Conservation (phyloP, 1,284 basidiomycete species). For the Ceratobasidium papillatum region DNA sequence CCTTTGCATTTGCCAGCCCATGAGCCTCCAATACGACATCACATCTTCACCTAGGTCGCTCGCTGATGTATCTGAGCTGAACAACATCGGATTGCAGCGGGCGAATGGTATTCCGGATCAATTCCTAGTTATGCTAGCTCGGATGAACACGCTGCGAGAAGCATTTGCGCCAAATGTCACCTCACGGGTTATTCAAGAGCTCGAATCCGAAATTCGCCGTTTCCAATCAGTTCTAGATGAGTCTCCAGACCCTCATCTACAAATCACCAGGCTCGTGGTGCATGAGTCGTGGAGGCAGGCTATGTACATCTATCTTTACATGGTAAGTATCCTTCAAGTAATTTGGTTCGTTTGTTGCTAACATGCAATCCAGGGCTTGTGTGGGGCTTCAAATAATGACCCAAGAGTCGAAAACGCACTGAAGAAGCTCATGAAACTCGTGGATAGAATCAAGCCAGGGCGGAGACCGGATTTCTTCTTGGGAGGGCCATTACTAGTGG, state of each 20-base stretch:
- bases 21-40: conserved; percentile 13
- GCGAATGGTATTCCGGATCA: conserved; percentile 17
- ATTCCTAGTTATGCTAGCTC: conserved; percentile 4
- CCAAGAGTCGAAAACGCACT: neutral
- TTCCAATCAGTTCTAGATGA: neutral
- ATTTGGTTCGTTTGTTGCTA: no score
- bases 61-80: neutral
- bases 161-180: neutral
- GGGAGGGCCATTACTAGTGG: neutral
- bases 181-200: neutral
- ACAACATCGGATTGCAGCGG: conserved; percentile 10
- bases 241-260: neutral
- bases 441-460: conserved; percentile 5
- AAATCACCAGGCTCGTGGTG: neutral
- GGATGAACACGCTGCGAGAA: conserved; percentile 19
- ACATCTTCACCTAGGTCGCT: no score
- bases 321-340: neutral
- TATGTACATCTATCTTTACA: conserved; percentile 23
- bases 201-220: neutral
- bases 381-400: conserved; percentile 5
- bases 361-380: no score
- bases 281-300: conserved; percentile 27
- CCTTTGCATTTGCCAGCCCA: neutral
- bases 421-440: neutral
- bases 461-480: conserved; percentile 24